Evolutionary conservation across 2,329 filamentous ascomycete genomes (phyloP).

Genomic region (Zelopaecilomyces penicillatus): DNA sequence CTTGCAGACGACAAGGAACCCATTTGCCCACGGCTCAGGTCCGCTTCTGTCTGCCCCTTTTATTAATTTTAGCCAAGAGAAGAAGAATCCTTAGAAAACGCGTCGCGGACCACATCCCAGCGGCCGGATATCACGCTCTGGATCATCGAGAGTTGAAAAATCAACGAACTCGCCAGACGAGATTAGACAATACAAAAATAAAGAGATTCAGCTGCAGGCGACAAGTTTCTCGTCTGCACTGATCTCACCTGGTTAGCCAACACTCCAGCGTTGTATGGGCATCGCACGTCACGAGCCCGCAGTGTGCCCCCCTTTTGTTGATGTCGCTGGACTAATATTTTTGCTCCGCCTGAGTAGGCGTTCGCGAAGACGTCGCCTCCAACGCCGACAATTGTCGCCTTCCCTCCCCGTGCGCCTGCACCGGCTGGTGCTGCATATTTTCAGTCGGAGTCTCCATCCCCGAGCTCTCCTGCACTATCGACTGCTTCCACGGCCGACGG

Average conservation of each 20-base stretch:
- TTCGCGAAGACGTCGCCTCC: conserved; percentile 48
- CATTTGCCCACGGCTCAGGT: too few species aligned
- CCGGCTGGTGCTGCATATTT: conserved; percentile 43
- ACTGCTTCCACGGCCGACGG: conserved; percentile 54
- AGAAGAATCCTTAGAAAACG: conserved; percentile 18
- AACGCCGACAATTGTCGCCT: conserved; percentile 38
- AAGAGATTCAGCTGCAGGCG: conserved; percentile 53
- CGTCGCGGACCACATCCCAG: conserved; percentile 22
- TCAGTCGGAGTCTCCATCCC: conserved; percentile 28
- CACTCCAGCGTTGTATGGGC: conserved; percentile 3
- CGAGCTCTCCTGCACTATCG: conserved; percentile 51
- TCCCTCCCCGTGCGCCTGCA: conserved; percentile 53
- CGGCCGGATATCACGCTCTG: conserved; percentile 9
- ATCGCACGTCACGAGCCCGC: not conserved
- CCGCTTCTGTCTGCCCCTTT: not conserved
- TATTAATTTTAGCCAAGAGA: not conserved
- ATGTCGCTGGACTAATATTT: not conserved
- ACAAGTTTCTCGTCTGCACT: conserved; percentile 51
- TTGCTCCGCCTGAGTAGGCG: conserved; percentile 21
- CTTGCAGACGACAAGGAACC: too few species aligned
- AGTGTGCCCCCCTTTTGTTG: too few species aligned
- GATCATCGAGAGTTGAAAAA: conserved; percentile 11
- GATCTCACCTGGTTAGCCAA: conserved; percentile 46
- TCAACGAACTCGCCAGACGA: conserved; percentile 17
- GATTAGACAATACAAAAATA: conserved; percentile 4